These are phyloP conservation scores for Phytophthora tubulina DNA, from an alignment of 352 stramenopile species.

Conservation along the genomic window DNA sequence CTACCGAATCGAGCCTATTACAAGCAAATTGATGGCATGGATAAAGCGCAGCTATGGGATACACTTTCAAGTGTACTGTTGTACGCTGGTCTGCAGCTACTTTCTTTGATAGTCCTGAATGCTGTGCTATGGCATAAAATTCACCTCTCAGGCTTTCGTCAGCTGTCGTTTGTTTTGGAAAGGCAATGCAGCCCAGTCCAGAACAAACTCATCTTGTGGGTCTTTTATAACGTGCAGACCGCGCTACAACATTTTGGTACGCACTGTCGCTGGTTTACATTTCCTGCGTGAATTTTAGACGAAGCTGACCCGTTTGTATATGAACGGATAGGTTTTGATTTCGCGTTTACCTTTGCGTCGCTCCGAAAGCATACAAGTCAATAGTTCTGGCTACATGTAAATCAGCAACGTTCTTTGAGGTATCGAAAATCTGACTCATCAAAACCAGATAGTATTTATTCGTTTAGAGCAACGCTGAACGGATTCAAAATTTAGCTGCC, in stretches of 20 bases:
- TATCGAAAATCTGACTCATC: no score
- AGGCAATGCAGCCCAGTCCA: constrained; percentile 42
- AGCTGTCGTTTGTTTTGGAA: constrained; percentile 53
- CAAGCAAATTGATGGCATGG: constrained; percentile 31
- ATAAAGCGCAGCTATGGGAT: constrained; percentile 5
- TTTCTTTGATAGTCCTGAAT: constrained; percentile 42
- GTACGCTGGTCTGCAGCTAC: constrained; percentile 46
- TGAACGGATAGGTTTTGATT: constrained; percentile 9
- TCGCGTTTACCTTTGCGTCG: constrained; percentile 24
- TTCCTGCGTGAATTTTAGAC: not conserved
- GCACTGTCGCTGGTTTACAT: not conserved
- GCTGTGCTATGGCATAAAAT: constrained; percentile 32
- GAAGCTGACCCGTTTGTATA: not conserved
- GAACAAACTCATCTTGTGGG: constrained; percentile 47
- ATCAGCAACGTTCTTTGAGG: no score
- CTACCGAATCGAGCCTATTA: constrained; percentile 44
- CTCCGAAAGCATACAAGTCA: constrained; percentile 7
- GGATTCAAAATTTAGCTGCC: no score
- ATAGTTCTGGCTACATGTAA: not conserved
- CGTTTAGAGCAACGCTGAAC: no score
- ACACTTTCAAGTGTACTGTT: constrained; percentile 34
- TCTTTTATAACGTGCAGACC: constrained; percentile 43
- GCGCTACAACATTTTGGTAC: constrained; percentile 41
- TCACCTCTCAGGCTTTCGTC: constrained; percentile 28
- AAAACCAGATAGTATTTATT: no score